These are phyloP conservation scores for Phytophthora fragariae DNA, from an alignment of 352 stramenopile species.

Conservation along the genomic window DNA sequence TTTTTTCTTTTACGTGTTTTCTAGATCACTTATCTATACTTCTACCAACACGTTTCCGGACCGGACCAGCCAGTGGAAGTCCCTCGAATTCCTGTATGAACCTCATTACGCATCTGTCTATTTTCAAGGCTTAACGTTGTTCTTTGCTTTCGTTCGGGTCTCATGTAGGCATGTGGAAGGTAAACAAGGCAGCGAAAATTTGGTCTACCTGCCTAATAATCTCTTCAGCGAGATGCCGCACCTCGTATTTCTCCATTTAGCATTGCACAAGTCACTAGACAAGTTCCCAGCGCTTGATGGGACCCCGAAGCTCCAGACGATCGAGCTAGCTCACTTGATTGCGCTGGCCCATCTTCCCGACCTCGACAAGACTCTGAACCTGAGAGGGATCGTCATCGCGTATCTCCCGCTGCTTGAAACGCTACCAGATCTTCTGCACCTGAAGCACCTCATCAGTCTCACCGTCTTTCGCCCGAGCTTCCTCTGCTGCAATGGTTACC, in stretches of 20 bases:
- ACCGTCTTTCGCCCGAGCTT: slow-evolving; percentile 23
- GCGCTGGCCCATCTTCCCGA: slow-evolving; percentile 32
- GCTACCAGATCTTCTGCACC: slow-evolving; percentile 31
- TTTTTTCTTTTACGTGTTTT: background rate
- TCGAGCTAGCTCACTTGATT: slow-evolving; percentile 37
- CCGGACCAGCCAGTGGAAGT: slow-evolving; percentile 40
- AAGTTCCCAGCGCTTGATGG: slow-evolving; percentile 42
- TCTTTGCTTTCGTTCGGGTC: background rate
- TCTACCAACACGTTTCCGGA: slow-evolving; percentile 23
- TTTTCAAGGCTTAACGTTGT: background rate
- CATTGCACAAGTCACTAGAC: slow-evolving; percentile 25
- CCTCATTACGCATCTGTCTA: background rate
- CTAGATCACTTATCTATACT: slow-evolving; percentile 50
- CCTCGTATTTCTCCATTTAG: slow-evolving; percentile 48
- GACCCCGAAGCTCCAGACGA: slow-evolving; percentile 37
- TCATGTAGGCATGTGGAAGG: slow-evolving; percentile 11
- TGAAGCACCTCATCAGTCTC: slow-evolving; percentile 30
- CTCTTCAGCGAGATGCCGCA: slow-evolving; percentile 46
- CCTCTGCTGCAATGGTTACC: slow-evolving; percentile 48
- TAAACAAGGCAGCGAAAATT: slow-evolving; percentile 29
- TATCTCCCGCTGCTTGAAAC: slow-evolving; percentile 24
- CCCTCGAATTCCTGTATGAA: slow-evolving; percentile 55
- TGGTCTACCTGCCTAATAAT: slow-evolving; percentile 31
- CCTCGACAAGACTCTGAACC: slow-evolving; percentile 22
- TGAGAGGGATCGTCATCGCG: slow-evolving; percentile 38